Evolutionary conservation across 345 rosid genomes (phyloP).

Genomic region (Sonneratia alba): DNA sequence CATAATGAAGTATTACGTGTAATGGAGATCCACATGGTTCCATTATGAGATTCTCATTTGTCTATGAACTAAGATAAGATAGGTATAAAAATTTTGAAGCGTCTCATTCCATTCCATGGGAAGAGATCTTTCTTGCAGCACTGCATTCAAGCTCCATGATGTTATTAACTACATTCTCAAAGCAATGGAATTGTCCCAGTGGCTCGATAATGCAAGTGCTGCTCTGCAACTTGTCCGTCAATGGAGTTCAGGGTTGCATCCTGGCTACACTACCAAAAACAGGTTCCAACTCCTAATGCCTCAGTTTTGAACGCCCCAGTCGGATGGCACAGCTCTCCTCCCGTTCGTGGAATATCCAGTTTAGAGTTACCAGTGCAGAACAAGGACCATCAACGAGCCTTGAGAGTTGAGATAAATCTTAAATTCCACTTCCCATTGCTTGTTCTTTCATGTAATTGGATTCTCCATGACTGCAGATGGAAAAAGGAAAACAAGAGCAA

Average conservation of each 20-base stretch:
- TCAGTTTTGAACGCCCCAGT: constrained; percentile 24
- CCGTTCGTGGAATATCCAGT: constrained; percentile 48
- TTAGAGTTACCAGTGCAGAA: no score
- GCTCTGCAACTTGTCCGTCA: constrained; percentile 21
- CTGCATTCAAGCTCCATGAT: constrained; percentile 98
- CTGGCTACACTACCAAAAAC: constrained; percentile 4
- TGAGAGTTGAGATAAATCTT: no score
- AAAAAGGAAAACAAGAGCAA: no score
- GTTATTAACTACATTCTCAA: constrained; percentile 92
- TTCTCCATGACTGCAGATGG: no score
- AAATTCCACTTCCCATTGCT: no score
- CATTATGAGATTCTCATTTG: not conserved
- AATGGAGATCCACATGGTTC: not conserved
- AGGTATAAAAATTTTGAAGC: not conserved
- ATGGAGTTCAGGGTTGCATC: constrained; percentile 33
- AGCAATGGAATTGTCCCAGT: constrained; percentile 78
- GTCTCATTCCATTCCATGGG: not conserved
- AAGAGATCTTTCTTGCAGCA: constrained; percentile 33
- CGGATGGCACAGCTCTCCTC: constrained; percentile 52
- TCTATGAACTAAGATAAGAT: not conserved
- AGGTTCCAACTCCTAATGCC: constrained; percentile 32
- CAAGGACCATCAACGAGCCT: no score
- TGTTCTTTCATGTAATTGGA: no score
- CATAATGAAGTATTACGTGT: not conserved
- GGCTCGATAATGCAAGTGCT: constrained; percentile 32